Evolutionary conservation across 2,329 filamentous ascomycete genomes (phyloP).

Genomic region (Sclerotiophoma versabilis): DNA sequence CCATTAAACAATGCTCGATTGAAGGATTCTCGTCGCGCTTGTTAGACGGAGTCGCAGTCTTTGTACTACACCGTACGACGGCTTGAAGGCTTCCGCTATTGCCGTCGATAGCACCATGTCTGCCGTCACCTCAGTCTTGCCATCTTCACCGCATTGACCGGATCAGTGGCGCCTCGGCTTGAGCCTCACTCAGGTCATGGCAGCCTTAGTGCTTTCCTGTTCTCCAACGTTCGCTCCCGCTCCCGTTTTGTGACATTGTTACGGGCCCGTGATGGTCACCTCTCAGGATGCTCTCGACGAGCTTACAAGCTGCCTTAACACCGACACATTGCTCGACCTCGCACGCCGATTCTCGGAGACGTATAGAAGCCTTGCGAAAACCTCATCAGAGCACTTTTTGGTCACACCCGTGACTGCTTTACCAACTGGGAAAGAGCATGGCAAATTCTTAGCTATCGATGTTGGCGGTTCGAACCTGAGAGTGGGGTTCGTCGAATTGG

Average conservation of each 20-base stretch:
- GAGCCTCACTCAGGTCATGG: conserved; percentile 17
- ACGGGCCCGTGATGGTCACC: conserved; percentile 27
- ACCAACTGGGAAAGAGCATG: conserved; percentile 68
- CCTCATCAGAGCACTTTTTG: conserved; percentile 50
- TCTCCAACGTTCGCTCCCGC: conserved; percentile 4
- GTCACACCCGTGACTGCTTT: conserved; percentile 50
- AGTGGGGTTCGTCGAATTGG: conserved; percentile 71
- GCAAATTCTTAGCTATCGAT: conserved; percentile 55
- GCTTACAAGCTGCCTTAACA: conserved; percentile 45
- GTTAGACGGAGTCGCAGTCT: not conserved
- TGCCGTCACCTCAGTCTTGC: not conserved
- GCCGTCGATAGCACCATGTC: not conserved
- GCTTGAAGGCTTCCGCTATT: not conserved
- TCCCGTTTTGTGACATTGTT: not conserved
- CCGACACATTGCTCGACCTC: conserved; percentile 41
- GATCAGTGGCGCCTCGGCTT: conserved; percentile 15
- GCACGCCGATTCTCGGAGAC: conserved; percentile 47
- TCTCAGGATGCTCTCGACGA: conserved; percentile 31
- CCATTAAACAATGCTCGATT: not conserved
- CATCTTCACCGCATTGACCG: conserved; percentile 14
- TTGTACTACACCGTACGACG: not conserved
- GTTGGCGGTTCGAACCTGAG: conserved; percentile 74
- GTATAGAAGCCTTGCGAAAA: conserved; percentile 43
- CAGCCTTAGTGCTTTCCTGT: conserved; percentile 2
- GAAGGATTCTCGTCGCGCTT: not conserved